Evolutionary conservation across 805 yeast genomes (phyloP), one percentile per base, ranked within the genome.

Genomic region (Groenewaldozyma tartarivorans): DNA sequence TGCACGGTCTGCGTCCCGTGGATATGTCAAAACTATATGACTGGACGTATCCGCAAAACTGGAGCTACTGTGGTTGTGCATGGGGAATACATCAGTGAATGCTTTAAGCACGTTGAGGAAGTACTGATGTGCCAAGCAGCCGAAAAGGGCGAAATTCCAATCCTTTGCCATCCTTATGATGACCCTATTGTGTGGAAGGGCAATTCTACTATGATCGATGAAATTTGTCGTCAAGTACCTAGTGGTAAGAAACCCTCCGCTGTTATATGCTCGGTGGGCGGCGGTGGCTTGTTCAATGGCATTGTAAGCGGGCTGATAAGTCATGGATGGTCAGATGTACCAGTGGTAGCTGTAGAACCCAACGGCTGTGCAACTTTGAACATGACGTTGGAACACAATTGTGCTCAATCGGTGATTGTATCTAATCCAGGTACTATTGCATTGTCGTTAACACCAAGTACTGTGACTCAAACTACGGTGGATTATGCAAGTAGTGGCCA

Each of bases 171-270:
- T 18, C 97, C 98, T 1, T 90, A 86, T 59, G 88, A 90, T 57
- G 92, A 88, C 56, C 95, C 95, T 2, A 76, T 76, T 44, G 87
- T 90, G 48, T 84, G 94, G 68, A 94, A 95, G 6, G 98, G 98
- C 24, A 95, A 90, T 63, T 94, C 95, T 46, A 84, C 95, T 26
- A 75, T 88, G 50, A 94, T 94, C 1, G 75, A 83, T 71, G 98
- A 90, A 62, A 66, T 90, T 22, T 66, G 84, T 39, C 72, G 87
- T 57, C 96, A 90, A 64, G 41, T 47, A 36, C 72, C 77, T 48
- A 69, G 75, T 35, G 76, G 29, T 9, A 33, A 76, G 43, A 77
- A 77, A 50, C 73, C 90, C 43, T 74, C 72, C 44, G 96, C 96
- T 1, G 81, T 90, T 2, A 83, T 87, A 50, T 78, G 88, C 45